phyloP scores from a whole-genome alignment of 2,329 filamentous ascomycete genomes.

The Magnaporthiopsis rhizophila region DNA sequence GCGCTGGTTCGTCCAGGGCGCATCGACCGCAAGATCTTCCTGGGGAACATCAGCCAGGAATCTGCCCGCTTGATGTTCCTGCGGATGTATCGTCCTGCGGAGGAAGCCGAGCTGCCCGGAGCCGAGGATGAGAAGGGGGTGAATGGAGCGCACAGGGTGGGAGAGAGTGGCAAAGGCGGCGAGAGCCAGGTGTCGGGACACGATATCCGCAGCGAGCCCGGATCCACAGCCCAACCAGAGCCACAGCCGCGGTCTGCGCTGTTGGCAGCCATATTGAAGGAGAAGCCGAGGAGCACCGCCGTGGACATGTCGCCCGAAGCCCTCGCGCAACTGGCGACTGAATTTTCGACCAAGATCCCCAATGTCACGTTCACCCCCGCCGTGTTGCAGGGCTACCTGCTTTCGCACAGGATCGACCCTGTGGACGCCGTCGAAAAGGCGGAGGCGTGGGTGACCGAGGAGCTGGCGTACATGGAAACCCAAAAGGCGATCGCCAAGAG shows the following conservation, averaged over 20 bases:
- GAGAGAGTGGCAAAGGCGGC: background rate
- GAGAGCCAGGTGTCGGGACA: constrained; percentile 12
- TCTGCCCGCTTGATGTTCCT: constrained; percentile 38
- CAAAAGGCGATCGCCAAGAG: constrained; percentile 14
- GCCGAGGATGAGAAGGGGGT: background rate
- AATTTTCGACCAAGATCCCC: constrained; percentile 47
- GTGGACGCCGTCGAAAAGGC: constrained; percentile 26
- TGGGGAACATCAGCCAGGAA: constrained; percentile 38
- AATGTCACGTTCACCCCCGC: constrained; percentile 39
- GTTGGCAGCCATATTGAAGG: background rate
- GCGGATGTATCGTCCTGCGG: constrained; percentile 34
- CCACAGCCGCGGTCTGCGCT: background rate
- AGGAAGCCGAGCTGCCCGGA: constrained; percentile 9
- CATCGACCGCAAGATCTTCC: constrained; percentile 55
- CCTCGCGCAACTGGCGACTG: constrained; percentile 36
- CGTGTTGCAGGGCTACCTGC: constrained; percentile 40
- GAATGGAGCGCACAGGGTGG: background rate
- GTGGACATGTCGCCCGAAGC: constrained; percentile 17
- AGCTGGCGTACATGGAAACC: constrained; percentile 17
- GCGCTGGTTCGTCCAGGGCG: constrained; percentile 59
- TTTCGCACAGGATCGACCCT: constrained; percentile 33
- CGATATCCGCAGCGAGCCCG: constrained; percentile 9
- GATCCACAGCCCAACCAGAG: background rate
- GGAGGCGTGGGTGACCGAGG: constrained; percentile 27
- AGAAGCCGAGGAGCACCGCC: background rate